Evolutionary conservation across 148 eudicot species (phyloP).

Genomic region (Heliamphora exappendiculata): DNA sequence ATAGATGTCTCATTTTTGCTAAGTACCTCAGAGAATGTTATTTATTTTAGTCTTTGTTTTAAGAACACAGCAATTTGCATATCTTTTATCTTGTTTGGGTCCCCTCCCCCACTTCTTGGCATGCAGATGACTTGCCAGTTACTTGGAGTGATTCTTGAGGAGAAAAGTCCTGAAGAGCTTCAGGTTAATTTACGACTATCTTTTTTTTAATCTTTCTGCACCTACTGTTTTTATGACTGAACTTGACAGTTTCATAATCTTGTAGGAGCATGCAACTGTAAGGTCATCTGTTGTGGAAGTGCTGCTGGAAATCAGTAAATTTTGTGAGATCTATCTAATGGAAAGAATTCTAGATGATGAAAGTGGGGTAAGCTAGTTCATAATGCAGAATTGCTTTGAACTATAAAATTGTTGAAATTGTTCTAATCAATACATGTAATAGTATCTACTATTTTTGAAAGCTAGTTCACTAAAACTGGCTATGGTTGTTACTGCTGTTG

Average conservation of each 20-base stretch:
- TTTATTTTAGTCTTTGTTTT: neutral
- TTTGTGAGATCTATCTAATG: constrained; percentile 1
- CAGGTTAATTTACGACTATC: neutral
- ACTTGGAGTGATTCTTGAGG: constrained; percentile 5
- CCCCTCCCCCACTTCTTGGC: neutral
- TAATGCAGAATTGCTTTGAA: neutral
- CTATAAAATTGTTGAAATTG: no score
- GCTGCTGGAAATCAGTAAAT: constrained; percentile 3
- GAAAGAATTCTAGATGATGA: constrained; percentile 6
- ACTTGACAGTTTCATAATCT: neutral
- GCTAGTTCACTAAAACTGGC: no score
- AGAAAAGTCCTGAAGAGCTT: constrained; percentile 1
- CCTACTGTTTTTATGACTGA: neutral
- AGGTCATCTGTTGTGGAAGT: neutral
- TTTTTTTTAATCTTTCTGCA: neutral
- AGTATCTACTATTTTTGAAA: no score
- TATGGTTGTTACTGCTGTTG: no score
- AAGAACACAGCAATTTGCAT: neutral
- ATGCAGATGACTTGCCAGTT: constrained; percentile 7
- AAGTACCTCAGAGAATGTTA: neutral
- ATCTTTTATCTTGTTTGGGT: neutral
- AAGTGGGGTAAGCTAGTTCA: neutral
- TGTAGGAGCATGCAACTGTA: constrained; percentile 5
- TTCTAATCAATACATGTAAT: no score
- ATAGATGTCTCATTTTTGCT: neutral